Conservation (phyloP, 1,139 yeast genomes). For the Kodamaea arcana region DNA sequence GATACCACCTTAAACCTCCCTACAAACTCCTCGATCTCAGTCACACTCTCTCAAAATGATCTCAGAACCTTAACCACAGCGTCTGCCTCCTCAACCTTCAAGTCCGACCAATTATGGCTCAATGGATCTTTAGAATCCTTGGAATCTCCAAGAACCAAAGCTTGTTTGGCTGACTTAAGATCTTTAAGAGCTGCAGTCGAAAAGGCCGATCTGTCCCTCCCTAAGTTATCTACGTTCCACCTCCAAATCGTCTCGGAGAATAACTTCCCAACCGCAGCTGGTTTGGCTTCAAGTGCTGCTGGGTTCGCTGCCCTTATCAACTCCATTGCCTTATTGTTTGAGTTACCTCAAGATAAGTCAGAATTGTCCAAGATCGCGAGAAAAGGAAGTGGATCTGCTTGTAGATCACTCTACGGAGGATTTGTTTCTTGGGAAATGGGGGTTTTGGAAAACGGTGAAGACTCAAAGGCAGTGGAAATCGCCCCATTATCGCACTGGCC, state of each 20-base stretch:
- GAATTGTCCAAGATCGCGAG: conserved; percentile 92
- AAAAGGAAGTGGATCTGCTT: conserved; percentile 97
- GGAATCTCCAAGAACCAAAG: conserved; percentile 66
- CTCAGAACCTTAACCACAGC: conserved; percentile 89
- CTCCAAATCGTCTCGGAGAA: conserved; percentile 87
- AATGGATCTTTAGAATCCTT: conserved; percentile 73
- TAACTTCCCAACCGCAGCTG: conserved; percentile 99
- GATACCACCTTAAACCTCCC: conserved; percentile 85
- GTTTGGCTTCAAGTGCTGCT: conserved; percentile 95
- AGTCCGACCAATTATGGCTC: conserved; percentile 71
- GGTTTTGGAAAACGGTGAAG: conserved; percentile 60
- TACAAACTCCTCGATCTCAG: conserved; percentile 92
- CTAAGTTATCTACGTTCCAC: conserved; percentile 59
- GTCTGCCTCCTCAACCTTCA: conserved; percentile 56
- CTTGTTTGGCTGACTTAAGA: conserved; percentile 77
- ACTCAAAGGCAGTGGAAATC: conserved; percentile 88
- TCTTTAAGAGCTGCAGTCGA: conserved; percentile 58
- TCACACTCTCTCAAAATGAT: conserved; percentile 86
- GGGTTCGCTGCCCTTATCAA: conserved; percentile 95
- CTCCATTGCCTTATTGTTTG: conserved; percentile 76
- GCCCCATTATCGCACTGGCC: conserved; percentile 91
- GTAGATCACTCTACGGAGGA: conserved; percentile 95
- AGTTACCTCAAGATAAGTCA: conserved; percentile 75
- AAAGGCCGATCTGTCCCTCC: conserved; percentile 42
- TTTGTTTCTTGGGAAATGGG: conserved; percentile 99